Evolutionary conservation across 2,329 filamentous ascomycete genomes (phyloP).

Genomic region (Fusarium sp.): DNA sequence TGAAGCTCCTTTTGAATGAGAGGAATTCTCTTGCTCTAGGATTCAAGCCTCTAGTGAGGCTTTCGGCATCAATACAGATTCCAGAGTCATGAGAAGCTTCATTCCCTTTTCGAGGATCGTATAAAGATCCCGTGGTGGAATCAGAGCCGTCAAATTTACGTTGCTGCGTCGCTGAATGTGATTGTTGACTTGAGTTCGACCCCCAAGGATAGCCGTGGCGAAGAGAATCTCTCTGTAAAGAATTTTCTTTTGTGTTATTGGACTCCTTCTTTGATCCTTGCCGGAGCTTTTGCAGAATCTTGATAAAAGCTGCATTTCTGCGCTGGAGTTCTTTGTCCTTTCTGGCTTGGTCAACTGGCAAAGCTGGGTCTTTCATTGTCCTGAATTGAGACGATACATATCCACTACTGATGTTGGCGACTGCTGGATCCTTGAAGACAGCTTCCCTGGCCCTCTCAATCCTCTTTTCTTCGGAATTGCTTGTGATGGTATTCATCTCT

Average conservation of each 20-base stretch:
- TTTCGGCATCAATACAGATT: conserved; percentile 18
- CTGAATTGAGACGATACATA: background rate
- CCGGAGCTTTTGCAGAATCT: conserved; percentile 48
- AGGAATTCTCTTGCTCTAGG: conserved; percentile 54
- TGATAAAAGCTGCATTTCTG: conserved; percentile 47
- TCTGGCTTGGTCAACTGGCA: background rate
- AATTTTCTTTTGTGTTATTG: conserved; percentile 4
- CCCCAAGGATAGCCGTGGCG: conserved; percentile 15
- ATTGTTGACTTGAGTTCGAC: background rate
- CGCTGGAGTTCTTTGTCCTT: conserved; percentile 14
- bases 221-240: background rate
- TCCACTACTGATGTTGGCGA: conserved; percentile 23
- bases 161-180: background rate
- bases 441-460: conserved; percentile 28
- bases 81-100: conserved; percentile 40
- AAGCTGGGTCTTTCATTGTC: background rate
- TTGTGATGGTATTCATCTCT: background rate
- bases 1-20: conserved; percentile 41
- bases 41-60: conserved; percentile 46
- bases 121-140: conserved; percentile 14
- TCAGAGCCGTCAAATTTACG: conserved; percentile 14
- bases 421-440: conserved; percentile 37
- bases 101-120: conserved; percentile 1
- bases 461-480: background rate
- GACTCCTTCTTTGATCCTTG: conserved; percentile 5